These are phyloP conservation scores for Teunomyces gatunensis DNA, from an alignment of 805 yeast species.

Conservation along the genomic window DNA sequence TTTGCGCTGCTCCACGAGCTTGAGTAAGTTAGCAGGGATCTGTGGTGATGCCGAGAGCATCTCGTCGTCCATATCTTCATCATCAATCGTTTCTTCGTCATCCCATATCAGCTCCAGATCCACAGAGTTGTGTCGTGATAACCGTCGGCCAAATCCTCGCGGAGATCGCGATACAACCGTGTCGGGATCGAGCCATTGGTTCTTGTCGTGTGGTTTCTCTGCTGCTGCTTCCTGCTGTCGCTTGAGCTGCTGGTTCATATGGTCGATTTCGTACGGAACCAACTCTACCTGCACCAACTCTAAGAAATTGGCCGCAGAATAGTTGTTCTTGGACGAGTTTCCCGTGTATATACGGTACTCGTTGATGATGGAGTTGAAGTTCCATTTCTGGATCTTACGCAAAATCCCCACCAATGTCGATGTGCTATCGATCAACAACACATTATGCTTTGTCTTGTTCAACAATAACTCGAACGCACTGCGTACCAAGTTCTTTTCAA, in stretches of 20 bases:
- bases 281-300: conserved; percentile 66
- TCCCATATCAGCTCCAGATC: conserved; percentile 21
- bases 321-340: conserved; percentile 68
- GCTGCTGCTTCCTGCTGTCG: conserved; percentile 11
- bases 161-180: neutral
- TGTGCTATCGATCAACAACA: conserved; percentile 75
- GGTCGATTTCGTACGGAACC: conserved; percentile 39
- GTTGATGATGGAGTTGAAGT: conserved; percentile 74
- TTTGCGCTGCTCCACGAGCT: conserved; percentile 51
- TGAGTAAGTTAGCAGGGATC: conserved; percentile 58
- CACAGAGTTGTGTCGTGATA: conserved; percentile 4
- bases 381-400: conserved; percentile 86
- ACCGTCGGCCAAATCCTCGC: neutral
- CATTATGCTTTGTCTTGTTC: conserved; percentile 61
- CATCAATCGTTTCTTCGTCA: conserved; percentile 30
- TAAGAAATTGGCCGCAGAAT: conserved; percentile 76
- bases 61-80: conserved; percentile 44
- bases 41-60: conserved; percentile 63
- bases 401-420: conserved; percentile 78
- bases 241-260: conserved; percentile 20
- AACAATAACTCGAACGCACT: conserved; percentile 65
- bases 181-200: neutral
- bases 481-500: conserved; percentile 62
- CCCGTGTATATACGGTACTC: conserved; percentile 74
- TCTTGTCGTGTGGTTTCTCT: neutral